Evolutionary conservation across 805 yeast species (phyloP).

Genomic region (Kuraishia hungarica): DNA sequence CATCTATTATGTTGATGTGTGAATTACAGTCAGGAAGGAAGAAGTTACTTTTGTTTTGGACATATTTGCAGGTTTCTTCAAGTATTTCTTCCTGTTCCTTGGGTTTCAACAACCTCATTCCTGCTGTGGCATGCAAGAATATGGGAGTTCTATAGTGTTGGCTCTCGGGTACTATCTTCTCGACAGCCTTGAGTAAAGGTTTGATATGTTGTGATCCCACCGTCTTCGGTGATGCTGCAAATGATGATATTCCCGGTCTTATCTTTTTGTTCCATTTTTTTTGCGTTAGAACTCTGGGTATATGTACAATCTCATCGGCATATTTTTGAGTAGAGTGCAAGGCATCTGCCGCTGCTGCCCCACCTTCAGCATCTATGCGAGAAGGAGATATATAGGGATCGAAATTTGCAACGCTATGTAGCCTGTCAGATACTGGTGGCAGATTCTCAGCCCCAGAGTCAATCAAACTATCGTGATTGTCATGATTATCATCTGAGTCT

Average conservation of each 20-base stretch:
- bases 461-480: constrained; percentile 28
- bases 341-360: neutral
- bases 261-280: constrained; percentile 42
- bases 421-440: neutral
- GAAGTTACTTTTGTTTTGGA: constrained; percentile 37
- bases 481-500: constrained; percentile 20
- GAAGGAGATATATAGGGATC: constrained; percentile 26
- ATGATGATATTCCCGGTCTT: constrained; percentile 51
- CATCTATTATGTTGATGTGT: constrained; percentile 54
- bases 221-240: constrained; percentile 35
- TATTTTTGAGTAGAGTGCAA: neutral
- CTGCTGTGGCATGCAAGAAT: constrained; percentile 64
- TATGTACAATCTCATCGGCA: neutral
- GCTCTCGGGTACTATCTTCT: constrained; percentile 45
- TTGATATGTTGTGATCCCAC: constrained; percentile 45
- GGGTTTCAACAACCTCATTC: constrained; percentile 51
- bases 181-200: constrained; percentile 37
- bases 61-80: constrained; percentile 38
- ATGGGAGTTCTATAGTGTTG: constrained; percentile 60
- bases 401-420: constrained; percentile 32
- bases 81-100: constrained; percentile 34
- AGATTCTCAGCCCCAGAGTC: constrained; percentile 7
- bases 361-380: constrained; percentile 10
- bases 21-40: constrained; percentile 52
- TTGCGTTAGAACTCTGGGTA: constrained; percentile 25